A percentile compares a stretch with the other conserved stretches of the same genome.
phyloP scores from a whole-genome alignment of 192 early-diverging fungal genomes.

The Mycoemilia scoparia region DNA sequence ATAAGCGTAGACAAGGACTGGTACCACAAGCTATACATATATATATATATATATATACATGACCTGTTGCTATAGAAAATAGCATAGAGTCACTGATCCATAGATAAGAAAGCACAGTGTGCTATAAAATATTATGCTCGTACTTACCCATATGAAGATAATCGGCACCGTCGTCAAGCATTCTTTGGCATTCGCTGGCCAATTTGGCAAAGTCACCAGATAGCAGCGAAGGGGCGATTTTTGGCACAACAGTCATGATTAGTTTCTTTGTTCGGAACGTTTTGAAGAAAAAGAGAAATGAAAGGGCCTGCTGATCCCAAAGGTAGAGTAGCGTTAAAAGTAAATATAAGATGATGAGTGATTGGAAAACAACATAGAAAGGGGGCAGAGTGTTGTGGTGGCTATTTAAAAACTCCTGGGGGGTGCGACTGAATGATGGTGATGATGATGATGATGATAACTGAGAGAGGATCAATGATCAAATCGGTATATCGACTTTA shows the following conservation, averaged over 20 bases:
- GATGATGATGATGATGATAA: too few relatives aligned
- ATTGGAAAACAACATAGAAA: too few relatives aligned
- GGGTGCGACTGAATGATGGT: too few relatives aligned
- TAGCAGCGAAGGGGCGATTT: slow-evolving; percentile 82
- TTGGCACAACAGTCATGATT: slow-evolving; percentile 43
- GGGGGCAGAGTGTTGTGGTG: too few relatives aligned
- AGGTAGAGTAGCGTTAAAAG: too few relatives aligned
- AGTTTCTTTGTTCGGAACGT: too few relatives aligned
- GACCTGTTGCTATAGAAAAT: not conserved
- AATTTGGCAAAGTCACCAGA: slow-evolving; percentile 79
- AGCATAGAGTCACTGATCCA: not conserved
- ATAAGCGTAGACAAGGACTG: not conserved
- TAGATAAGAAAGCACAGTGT: not conserved
- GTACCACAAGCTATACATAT: not conserved
- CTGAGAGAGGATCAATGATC: too few relatives aligned
- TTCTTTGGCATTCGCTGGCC: slow-evolving; percentile 67
- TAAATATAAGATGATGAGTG: too few relatives aligned
- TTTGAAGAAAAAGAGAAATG: too few relatives aligned
- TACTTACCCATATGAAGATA: slow-evolving; percentile 78
- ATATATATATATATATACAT: not conserved
- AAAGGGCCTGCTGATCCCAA: too few relatives aligned
- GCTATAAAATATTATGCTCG: not conserved
- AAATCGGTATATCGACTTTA: too few relatives aligned
- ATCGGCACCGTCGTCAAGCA: slow-evolving; percentile 82
- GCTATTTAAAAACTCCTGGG: too few relatives aligned